These are phyloP conservation scores for Daldinia bambusicola DNA, from an alignment of 495 filamentous ascomycete species.

Conservation along the genomic window DNA sequence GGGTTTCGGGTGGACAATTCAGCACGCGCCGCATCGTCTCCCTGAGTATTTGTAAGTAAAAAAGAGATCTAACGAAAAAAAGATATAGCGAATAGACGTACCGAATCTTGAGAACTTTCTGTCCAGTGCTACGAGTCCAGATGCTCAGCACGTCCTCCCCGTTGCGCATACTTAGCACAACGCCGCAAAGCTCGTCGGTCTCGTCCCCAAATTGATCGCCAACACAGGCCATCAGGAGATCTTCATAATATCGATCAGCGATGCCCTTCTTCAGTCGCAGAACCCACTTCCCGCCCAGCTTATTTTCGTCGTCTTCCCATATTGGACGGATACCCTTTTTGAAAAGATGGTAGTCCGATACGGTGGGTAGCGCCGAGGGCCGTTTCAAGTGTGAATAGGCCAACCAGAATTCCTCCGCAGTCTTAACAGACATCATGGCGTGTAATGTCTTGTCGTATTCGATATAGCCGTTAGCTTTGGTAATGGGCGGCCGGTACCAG, in stretches of 20 bases:
- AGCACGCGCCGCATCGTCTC: constrained; percentile 93
- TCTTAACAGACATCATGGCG: constrained; percentile 80
- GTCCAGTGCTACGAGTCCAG: constrained; percentile 92
- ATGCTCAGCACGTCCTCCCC: constrained; percentile 98
- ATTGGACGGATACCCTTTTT: constrained; percentile 96
- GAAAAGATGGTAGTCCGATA: constrained; percentile 98
- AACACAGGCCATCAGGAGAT: constrained; percentile 87
- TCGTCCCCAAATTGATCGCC: constrained; percentile 96
- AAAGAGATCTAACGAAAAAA: constrained; percentile 11
- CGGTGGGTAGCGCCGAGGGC: constrained; percentile 85
- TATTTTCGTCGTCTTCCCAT: constrained; percentile 99
- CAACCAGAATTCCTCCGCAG: constrained; percentile 92
- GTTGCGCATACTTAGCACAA: constrained; percentile 90
- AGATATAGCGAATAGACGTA: constrained; percentile 59
- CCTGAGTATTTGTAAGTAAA: constrained; percentile 57
- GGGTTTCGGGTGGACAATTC: constrained; percentile 84
- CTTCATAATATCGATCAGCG: constrained; percentile 97
- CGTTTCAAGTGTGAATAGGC: constrained; percentile 91
- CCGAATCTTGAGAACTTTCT: constrained; percentile 96
- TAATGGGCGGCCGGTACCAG: constrained; percentile 94
- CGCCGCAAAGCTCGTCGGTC: constrained; percentile 92
- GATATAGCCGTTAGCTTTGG: constrained; percentile 85
- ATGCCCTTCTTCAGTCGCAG: constrained; percentile 96
- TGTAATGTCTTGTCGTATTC: constrained; percentile 98
- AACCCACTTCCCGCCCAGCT: constrained; percentile 95